A percentile compares a stretch with the other conserved stretches of the same genome.
phyloP scores from a whole-genome alignment of 73 alveolate species.

The Blepharisma stoltei region DNA sequence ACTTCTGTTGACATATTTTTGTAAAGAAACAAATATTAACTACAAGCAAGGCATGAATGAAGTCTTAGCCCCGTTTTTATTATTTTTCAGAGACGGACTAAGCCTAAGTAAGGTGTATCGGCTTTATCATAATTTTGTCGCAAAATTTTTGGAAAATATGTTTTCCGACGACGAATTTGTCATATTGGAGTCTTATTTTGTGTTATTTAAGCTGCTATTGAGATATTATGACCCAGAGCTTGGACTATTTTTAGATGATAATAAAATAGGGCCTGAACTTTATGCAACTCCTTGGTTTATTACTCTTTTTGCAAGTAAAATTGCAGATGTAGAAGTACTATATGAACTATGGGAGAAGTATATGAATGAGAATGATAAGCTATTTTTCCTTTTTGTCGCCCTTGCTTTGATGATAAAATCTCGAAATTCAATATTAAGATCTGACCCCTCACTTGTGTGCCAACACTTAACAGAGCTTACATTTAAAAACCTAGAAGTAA shows the following conservation, averaged over 20 bases:
- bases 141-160: slow-evolving; percentile 24
- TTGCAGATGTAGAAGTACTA: slow-evolving; percentile 39
- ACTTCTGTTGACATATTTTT: slow-evolving; percentile 56
- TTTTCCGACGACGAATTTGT: slow-evolving; percentile 33
- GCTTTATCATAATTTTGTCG: slow-evolving; percentile 31
- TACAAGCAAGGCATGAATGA: slow-evolving; percentile 86
- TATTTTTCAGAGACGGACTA: slow-evolving; percentile 31
- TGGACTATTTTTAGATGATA: slow-evolving; percentile 40
- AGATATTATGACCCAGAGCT: slow-evolving; percentile 66
- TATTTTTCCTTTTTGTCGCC: slow-evolving; percentile 42
- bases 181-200: slow-evolving; percentile 44
- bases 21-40: slow-evolving; percentile 46
- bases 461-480: not conserved
- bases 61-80: slow-evolving; percentile 60
- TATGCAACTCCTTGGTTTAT: slow-evolving; percentile 90
- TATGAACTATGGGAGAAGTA: slow-evolving; percentile 50
- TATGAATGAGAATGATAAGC: slow-evolving; percentile 42
- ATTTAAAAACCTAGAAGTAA: not conserved
- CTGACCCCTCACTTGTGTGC: not conserved
- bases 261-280: slow-evolving; percentile 64
- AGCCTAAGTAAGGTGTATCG: not conserved
- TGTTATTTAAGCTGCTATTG: slow-evolving; percentile 39
- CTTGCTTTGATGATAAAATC: slow-evolving; percentile 29
- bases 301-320: slow-evolving; percentile 74
- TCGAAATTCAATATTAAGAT: not conserved